Conservation (phyloP, 2,329 filamentous ascomycete species). For the Alternaria brassicae region DNA sequence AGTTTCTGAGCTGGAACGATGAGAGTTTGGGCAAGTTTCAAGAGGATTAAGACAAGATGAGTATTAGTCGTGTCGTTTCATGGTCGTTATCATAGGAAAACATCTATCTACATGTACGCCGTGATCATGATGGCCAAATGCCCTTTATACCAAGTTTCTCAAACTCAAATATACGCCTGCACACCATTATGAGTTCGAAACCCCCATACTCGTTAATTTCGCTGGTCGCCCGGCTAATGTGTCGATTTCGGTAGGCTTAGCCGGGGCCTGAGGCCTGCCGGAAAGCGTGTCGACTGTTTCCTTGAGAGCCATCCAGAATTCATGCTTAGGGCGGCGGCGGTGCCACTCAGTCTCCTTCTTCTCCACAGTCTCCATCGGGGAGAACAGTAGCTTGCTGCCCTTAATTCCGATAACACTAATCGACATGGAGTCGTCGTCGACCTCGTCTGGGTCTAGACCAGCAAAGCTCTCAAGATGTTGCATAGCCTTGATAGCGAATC, state of each 20-base stretch:
- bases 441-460: slow-evolving; percentile 67
- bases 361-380: slow-evolving; percentile 80
- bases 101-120: slow-evolving; percentile 12
- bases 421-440: slow-evolving; percentile 76
- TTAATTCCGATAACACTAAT: slow-evolving; percentile 89
- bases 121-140: slow-evolving; percentile 2
- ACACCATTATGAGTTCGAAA: background rate
- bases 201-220: background rate
- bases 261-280: slow-evolving; percentile 55
- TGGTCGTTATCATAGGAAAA: slow-evolving; percentile 4
- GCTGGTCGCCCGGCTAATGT: slow-evolving; percentile 32
- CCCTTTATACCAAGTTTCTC: background rate
- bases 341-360: slow-evolving; percentile 88
- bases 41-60: slow-evolving; percentile 21
- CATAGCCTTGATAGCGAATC: slow-evolving; percentile 92
- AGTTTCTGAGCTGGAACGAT: slow-evolving; percentile 66
- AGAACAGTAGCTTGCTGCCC: slow-evolving; percentile 88
- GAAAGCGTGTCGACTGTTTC: slow-evolving; percentile 83
- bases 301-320: slow-evolving; percentile 85
- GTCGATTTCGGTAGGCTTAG: slow-evolving; percentile 26
- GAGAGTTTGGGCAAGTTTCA: slow-evolving; percentile 35
- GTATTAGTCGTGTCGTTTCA: slow-evolving; percentile 1
- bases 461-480: slow-evolving; percentile 85
- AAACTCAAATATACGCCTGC: background rate
- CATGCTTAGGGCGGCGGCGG: slow-evolving; percentile 80